These are phyloP conservation scores for Teratosphaeria epicoccoides DNA, from an alignment of 2,329 filamentous ascomycete species.

Conservation along the genomic window DNA sequence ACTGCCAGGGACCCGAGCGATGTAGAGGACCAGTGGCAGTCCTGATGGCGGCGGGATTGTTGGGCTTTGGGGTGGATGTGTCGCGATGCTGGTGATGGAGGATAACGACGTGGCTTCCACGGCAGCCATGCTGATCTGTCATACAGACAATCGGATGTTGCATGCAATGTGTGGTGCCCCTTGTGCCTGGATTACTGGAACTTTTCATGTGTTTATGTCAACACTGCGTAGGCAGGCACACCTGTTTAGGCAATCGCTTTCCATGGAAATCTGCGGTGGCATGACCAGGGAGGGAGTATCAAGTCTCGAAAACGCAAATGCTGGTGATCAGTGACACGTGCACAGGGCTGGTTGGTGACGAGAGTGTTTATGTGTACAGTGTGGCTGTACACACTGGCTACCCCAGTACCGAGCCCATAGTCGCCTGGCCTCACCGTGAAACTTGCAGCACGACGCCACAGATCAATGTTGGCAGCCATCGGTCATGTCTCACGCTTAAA, in stretches of 20 bases:
- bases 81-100: conserved; percentile 66
- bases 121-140: conserved; percentile 13
- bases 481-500: no score
- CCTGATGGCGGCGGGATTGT: conserved; percentile 61
- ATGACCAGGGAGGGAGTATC: no score
- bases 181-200: neutral
- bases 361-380: neutral
- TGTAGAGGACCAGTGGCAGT: conserved; percentile 73
- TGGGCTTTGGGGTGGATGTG: conserved; percentile 81
- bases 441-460: neutral
- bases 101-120: conserved; percentile 79
- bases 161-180: neutral
- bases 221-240: neutral
- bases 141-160: conserved; percentile 13
- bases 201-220: neutral
- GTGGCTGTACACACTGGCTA: no score
- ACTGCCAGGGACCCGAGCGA: conserved; percentile 84
- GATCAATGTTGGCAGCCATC: no score
- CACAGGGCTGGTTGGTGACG: neutral
- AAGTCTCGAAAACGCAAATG: neutral
- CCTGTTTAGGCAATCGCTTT: neutral
- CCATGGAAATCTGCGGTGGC: no score
- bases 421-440: neutral
- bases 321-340: neutral
- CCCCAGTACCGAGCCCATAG: no score